phyloP scores from a whole-genome alignment of 148 eudicot species.

The Agrostemma githago region DNA sequence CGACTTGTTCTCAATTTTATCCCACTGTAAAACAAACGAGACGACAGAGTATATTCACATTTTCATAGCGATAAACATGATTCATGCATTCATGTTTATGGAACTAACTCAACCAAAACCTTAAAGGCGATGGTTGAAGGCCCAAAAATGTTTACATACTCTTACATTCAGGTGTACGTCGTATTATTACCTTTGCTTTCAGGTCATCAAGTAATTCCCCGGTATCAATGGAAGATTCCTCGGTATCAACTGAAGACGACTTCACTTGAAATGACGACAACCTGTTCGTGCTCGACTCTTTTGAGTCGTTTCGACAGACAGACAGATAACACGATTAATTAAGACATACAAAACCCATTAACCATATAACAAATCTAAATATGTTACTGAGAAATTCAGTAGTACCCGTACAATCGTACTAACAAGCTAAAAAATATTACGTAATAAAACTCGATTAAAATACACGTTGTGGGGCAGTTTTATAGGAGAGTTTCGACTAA shows the following conservation, averaged over 20 bases:
- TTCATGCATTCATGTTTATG: not conserved
- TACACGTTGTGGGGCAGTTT: no score
- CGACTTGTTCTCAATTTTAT: slow-evolving; percentile 93
- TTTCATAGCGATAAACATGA: not conserved
- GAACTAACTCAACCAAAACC: no score
- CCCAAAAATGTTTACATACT: no score
- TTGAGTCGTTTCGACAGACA: slow-evolving; percentile 12
- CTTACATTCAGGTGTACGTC: not conserved
- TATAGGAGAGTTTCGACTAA: no score
- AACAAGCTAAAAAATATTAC: no score
- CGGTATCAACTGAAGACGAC: no score
- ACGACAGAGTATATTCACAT: slow-evolving; percentile 1
- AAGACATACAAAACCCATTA: no score
- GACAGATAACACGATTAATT: not conserved
- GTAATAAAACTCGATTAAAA: no score
- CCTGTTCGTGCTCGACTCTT: slow-evolving; percentile 48
- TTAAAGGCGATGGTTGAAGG: no score
- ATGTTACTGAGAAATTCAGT: no score
- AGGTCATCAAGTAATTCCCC: slow-evolving; percentile 67
- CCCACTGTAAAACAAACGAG: slow-evolving; percentile 52
- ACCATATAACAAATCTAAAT: no score
- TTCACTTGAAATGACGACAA: slow-evolving; percentile 46
- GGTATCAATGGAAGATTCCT: slow-evolving; percentile 41
- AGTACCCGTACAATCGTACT: no score
- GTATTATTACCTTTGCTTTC: slow-evolving; percentile 66